Evolutionary conservation across 768 basidiomycete species (phyloP), one percentile per base, ranked within the genome.

Genomic region (Clitopilus hobsonii): DNA sequence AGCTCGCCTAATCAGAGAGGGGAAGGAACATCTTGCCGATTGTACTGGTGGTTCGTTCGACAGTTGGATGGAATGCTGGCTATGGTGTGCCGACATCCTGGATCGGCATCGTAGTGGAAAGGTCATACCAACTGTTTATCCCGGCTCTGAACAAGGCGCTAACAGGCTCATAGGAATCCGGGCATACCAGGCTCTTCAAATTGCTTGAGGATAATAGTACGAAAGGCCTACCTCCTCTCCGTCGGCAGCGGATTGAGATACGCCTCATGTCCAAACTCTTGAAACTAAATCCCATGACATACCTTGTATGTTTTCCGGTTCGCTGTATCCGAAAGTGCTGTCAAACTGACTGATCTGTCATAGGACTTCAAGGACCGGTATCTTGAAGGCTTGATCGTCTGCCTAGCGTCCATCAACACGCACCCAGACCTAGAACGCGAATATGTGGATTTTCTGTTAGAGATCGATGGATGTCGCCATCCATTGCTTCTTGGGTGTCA

Each of bases 21-120:
- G 22, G 22, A 18, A 4, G 11, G 41, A 45, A 20, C 41, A 45
- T 3, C 41, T 10, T 18, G 11, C 5, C 18, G 22, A 16, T 18
- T 5, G 10, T 3, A 4, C 41, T 5, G 41, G 6, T 23, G 41
- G 41, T 10, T 45, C 41, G 6, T 45, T 83, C 24, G 81, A 83
- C 60, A 63, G 67, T 24, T 82, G 89, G 75, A 74, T 90, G 27
- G 80, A 83, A 53, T 86, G 85, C 60, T 94, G 90, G 89, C 74
- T 88, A 6, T 82, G 84, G 4, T 91, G 86, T 60, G 83, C 82
- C 0, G 75, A 76, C 54, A 76, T 91, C 16, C 61, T 85, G 14
- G 78, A 88, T 5, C 78, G 63, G 22, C 60, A 58, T 26, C 58
- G 54, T 13, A 59, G 50, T 27, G 66, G 63, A 68, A 67, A 57